Evolutionary conservation across 257 asterid genomes (phyloP), one percentile per base, ranked within the genome.

Genomic region (Nicotiana noctiflora): DNA sequence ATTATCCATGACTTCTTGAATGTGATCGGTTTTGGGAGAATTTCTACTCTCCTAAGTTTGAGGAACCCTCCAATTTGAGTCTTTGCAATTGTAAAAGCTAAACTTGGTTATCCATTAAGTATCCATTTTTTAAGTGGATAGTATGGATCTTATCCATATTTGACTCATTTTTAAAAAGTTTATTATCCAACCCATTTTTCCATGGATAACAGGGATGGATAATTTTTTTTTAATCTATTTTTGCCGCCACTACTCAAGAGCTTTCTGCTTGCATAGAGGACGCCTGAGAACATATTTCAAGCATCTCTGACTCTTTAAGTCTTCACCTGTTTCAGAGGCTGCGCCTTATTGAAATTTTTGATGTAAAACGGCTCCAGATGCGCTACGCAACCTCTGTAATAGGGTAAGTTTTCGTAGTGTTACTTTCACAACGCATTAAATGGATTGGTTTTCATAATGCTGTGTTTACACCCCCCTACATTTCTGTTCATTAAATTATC

Each of bases 261-360:
- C 25, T 14, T 74, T 74, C 34, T 18, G 44, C 63, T 79, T 31
- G 62, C 59, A 32, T n/a, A 6, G 17, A 53, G 62, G 77, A 56
- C 25, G 23, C 2, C 46, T 23, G 25, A 61, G 23, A 72, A 74
- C 61, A 49, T 49, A 2, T 74, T 74, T 23, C 15, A 23, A 74
- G 78, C 8, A 74, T 74, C 25, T 49, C 61, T 74, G 32, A 74
- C 78, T 21, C 76, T 72, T 37, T 76, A 40, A 62, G 4, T 85
- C 75, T 19, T 60, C 3, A 32, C 81, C 55, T 83, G 29, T 77
- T 76, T 64, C 86, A 93, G 98, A 90, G 98, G 52, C 77, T 93
- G 83, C 97, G 98, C 11, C 96, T 93, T 59, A 81, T 92, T 80
- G 98, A 93, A 87, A 90, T 93, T 74, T 92, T 91, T 82, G 96